Evolutionary conservation across 2,329 filamentous ascomycete species (phyloP), one percentile per base, ranked within the genome.

Genomic region (Epichloe baconii): DNA sequence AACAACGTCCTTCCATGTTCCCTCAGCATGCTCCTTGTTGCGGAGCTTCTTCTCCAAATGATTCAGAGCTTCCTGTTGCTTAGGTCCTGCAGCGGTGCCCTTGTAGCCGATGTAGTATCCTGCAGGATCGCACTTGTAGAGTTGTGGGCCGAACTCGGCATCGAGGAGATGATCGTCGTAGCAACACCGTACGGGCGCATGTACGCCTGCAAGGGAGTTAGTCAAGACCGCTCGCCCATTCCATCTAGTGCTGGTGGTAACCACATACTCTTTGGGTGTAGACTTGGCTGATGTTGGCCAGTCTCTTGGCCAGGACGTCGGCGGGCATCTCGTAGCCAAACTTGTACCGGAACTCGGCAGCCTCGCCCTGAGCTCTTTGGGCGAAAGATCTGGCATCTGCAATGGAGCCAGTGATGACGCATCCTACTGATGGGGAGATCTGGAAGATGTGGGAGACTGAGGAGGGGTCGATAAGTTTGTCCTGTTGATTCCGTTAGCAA

Each of bases 31-130:
- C 64, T 97, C 90, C 82, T 96, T 96, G 83, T 95, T 96, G 77
- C 96, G 95, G 70, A 98, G 82, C 79, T 97, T 97, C 84, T 97
- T 97, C 80, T 98, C 93, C 53, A 98, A 78, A 69, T 95, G 89
- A 72, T 98, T 98, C 67, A 97, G 81, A 56, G 93, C 93, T 77
- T 98, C 93, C 70, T 98, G 93, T 70, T 96, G 91, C 76, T 98
- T 98, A 50, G 93, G 93, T 5, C 93, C 93, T 7, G 93, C 94
- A 49, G 93, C 88, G 45, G 93, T 97, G 59, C 88, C 93, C 76
- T 97, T 97, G 83, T 97, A 98, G 59, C 93, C 93, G 52, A 91
- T 89, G 68, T 93, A 97, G 77, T 98, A 98, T 54, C 93, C 93
- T 52, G 93, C 93, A 47, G 93, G 93, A 66, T 98, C 93, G 68